Percentiles rank a stretch among this genome's conserved stretches.
These are phyloP conservation scores for Aspergillus udagawae DNA, from an alignment of 2,329 filamentous ascomycete species.

Conservation along the genomic window DNA sequence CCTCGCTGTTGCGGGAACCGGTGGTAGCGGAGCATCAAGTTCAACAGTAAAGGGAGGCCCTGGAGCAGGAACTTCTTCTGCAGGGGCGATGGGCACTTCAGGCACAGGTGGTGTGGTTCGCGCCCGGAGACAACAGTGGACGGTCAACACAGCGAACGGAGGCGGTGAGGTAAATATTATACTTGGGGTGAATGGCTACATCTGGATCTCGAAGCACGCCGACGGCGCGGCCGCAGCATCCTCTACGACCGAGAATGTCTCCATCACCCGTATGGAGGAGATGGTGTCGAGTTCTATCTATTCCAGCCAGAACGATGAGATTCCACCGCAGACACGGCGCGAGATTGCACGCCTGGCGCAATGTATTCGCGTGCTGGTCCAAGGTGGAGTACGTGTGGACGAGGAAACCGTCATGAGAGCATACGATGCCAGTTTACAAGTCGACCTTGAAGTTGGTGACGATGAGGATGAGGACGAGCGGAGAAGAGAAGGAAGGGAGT, in stretches of 20 bases:
- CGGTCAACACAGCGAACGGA: constrained; percentile 51
- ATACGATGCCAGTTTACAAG: constrained; percentile 76
- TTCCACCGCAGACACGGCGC: constrained; percentile 69
- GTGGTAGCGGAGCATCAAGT: constrained; percentile 58
- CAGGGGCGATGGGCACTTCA: constrained; percentile 54
- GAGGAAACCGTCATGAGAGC: constrained; percentile 81
- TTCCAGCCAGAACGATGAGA: constrained; percentile 88
- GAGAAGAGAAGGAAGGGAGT: constrained; percentile 36
- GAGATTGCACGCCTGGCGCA: constrained; percentile 84
- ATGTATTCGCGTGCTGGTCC: constrained; percentile 76
- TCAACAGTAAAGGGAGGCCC: constrained; percentile 29
- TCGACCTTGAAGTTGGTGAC: constrained; percentile 46
- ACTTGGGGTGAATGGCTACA: constrained; percentile 92
- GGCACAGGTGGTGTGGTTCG: constrained; percentile 74
- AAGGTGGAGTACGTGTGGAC: constrained; percentile 78
- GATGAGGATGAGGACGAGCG: constrained; percentile 34
- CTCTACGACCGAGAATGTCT: constrained; percentile 50
- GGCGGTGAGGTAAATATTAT: constrained; percentile 70
- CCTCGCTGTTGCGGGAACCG: constrained; percentile 72
- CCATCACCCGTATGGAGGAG: constrained; percentile 85
- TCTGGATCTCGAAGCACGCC: constrained; percentile 87
- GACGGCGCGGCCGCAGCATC: constrained; percentile 46
- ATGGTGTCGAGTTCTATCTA: constrained; percentile 81
- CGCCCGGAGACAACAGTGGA: constrained; percentile 82
- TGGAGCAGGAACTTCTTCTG: constrained; percentile 49